phyloP scores from a whole-genome alignment of 1,284 basidiomycete genomes.

The Sutorius eximius region DNA sequence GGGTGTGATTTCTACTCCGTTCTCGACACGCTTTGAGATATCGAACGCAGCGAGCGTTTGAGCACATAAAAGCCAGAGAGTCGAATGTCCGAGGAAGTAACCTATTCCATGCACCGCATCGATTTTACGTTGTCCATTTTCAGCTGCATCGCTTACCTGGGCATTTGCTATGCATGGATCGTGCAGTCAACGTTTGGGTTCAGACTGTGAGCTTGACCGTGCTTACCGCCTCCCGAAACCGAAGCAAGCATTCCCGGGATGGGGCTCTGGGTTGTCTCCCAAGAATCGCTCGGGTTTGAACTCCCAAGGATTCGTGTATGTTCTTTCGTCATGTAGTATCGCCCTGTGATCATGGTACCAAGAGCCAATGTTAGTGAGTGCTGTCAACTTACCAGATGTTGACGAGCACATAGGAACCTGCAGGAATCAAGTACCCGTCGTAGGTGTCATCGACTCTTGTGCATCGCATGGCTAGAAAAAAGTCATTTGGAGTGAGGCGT shows the following conservation, averaged over 20 bases:
- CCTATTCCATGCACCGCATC: conserved; percentile 9
- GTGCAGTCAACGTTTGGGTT: not conserved
- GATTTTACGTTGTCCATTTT: not conserved
- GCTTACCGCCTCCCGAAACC: conserved; percentile 56
- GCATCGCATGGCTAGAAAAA: conserved; percentile 41
- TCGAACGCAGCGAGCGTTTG: conserved; percentile 22
- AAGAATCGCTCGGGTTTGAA: conserved; percentile 28
- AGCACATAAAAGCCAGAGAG: conserved; percentile 19
- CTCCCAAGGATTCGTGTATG: conserved; percentile 12
- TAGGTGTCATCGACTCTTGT: conserved; percentile 45
- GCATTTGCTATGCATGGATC: conserved; percentile 4
- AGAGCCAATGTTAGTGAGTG: not conserved
- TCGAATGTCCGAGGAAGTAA: conserved; percentile 11
- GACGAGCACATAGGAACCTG: conserved; percentile 15
- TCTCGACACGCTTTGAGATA: conserved; percentile 22
- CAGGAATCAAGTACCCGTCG: conserved; percentile 22
- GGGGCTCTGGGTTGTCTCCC: conserved; percentile 39
- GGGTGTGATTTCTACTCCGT: conserved; percentile 22
- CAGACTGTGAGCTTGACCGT: not conserved
- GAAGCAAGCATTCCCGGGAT: conserved; percentile 50
- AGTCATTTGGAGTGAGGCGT: not conserved
- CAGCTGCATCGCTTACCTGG: conserved; percentile 5
- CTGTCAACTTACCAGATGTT: conserved; percentile 22
- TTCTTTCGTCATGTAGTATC: conserved; percentile 16
- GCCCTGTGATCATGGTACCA: conserved; percentile 6